Evolutionary conservation across 1,284 basidiomycete species (phyloP), one percentile per base, ranked within the genome.

Genomic region (Fomitopsis betulina): DNA sequence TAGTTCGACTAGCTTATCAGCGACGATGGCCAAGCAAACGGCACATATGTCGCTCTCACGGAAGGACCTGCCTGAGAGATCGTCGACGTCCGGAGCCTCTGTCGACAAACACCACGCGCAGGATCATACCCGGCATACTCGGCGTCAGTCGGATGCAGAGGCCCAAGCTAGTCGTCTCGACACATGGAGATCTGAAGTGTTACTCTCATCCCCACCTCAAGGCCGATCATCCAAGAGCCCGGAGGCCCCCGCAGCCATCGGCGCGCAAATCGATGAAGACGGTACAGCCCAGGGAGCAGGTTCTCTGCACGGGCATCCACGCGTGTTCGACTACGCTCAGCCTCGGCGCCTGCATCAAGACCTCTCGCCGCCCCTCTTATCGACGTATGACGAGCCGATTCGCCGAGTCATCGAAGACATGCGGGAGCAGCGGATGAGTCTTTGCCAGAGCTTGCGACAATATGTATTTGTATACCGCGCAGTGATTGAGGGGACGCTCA

Each of bases 401-500:
- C 82, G 81, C 67, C 80, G 85, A 57, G 82, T 95, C 3, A 76
- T 96, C 30, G 89, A 92, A 70, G 91, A 93, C 67, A 94, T 96
- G 89, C 82, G 93, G 52, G 86, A 94, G 68, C 93, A 96, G 74
- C 77, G 93, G 53, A 96, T 96, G 93, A 93, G 91, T 66, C 73
- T 96, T 58, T 94, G 93, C 66, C 93, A 94, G 77, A 93, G 87
- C 68, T 73, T 95, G 67, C 77, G 93, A 60, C 93, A 96, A 75
- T 96, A 94, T 68, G 85, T 95, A 23, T 96, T 95, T 70, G 90
- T 94, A 30, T 91, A 96, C 68, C 86, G 87, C 35, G 92, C 89
- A 17, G 83, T 96, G 61, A 85, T 95, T 56, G 88, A 93, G 68
- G 89, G 91, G 32, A 85, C 89, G 49, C 73, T 96, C 68, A 79